phyloP scores from a whole-genome alignment of 768 basidiomycete species.

The Coprinopsis strossmayeri region DNA sequence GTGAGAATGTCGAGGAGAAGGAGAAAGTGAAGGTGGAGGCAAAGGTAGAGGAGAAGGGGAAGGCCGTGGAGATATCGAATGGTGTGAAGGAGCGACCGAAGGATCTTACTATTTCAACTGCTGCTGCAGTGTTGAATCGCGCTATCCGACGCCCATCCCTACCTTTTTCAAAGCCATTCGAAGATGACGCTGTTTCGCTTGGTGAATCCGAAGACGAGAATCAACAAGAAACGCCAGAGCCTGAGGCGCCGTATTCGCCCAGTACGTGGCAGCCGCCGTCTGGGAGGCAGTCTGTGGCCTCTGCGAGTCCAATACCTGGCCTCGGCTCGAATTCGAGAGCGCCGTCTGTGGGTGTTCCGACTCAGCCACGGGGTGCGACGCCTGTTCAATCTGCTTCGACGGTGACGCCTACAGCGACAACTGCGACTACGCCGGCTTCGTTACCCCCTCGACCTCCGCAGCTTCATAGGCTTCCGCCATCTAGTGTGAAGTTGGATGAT shows the following conservation, averaged over 20 bases:
- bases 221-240: too few species aligned
- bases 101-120: not conserved
- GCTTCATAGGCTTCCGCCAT: too few species aligned
- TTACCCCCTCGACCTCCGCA: not conserved
- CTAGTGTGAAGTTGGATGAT: too few species aligned
- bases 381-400: not conserved
- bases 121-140: not conserved
- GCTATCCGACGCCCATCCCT: not conserved
- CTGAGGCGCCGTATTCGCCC: not conserved
- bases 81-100: too few species aligned
- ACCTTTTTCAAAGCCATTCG: not conserved
- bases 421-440: not conserved
- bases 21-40: not conserved
- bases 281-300: too few species aligned
- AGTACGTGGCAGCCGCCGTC: not conserved
- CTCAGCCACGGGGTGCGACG: not conserved
- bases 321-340: not conserved
- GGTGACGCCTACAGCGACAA: not conserved
- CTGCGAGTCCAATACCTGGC: not conserved
- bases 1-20: not conserved
- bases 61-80: not conserved
- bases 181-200: conserved; percentile 1
- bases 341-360: not conserved
- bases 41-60: not conserved
- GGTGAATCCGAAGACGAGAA: conserved; percentile 1